A percentile compares a stretch with the other conserved stretches of the same genome.
Evolutionary conservation across 2,329 filamentous ascomycete species (phyloP).

Genomic region (Curvularia lunata): DNA sequence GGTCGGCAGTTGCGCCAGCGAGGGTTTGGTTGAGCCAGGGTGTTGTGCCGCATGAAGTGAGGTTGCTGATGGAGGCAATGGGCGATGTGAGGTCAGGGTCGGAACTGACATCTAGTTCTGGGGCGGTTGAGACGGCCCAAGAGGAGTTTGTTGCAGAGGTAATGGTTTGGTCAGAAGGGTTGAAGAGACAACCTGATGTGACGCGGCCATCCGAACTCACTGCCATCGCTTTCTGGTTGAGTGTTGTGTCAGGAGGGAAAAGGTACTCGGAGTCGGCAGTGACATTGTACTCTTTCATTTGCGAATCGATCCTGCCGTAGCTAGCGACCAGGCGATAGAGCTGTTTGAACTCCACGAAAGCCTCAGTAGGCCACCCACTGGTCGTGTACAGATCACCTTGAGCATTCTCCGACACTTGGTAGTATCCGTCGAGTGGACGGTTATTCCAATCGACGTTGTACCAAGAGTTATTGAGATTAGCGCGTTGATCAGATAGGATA

Average conservation of each 20-base stretch:
- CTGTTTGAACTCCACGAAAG: slow-evolving; percentile 61
- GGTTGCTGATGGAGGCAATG: slow-evolving; percentile 44
- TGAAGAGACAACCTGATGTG: slow-evolving; percentile 62
- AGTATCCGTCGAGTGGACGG: slow-evolving; percentile 61
- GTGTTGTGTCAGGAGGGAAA: slow-evolving; percentile 58
- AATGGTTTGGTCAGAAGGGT: slow-evolving; percentile 50
- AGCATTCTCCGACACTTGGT: slow-evolving; percentile 49
- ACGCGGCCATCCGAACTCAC: slow-evolving; percentile 51
- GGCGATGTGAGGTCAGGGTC: slow-evolving; percentile 33
- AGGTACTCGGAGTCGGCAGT: slow-evolving; percentile 58
- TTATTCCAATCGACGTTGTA: slow-evolving; percentile 51
- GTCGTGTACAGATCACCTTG: slow-evolving; percentile 54
- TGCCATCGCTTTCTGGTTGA: slow-evolving; percentile 37
- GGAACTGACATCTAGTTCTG: slow-evolving; percentile 22
- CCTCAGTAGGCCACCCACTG: slow-evolving; percentile 69
- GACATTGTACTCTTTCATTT: slow-evolving; percentile 64
- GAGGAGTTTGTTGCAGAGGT: slow-evolving; percentile 59
- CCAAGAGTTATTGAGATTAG: slow-evolving; percentile 66
- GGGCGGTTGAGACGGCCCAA: slow-evolving; percentile 38
- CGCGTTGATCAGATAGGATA: slow-evolving; percentile 58
- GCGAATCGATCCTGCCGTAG: slow-evolving; percentile 63
- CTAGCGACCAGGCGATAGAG: slow-evolving; percentile 62
- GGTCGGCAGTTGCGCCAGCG: slow-evolving; percentile 58
- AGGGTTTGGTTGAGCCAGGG: slow-evolving; percentile 65
- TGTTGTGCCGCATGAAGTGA: slow-evolving; percentile 66